Evolutionary conservation across 148 eudicot genomes (phyloP), one percentile per base, ranked within the genome.

Genomic region (Cornus suecica): DNA sequence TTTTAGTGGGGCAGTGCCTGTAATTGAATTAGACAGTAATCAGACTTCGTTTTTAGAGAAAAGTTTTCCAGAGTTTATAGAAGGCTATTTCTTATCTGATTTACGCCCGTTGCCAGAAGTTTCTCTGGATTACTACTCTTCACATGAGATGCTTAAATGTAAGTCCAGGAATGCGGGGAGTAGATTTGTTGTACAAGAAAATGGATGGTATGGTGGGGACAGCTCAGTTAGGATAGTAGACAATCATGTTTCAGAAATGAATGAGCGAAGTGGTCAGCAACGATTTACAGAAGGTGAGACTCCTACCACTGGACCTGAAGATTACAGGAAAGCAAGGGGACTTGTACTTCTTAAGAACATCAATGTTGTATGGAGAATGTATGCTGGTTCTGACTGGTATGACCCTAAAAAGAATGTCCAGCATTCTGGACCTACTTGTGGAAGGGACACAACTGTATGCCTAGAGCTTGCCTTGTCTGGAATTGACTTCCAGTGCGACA

Each of bases 331-430:
- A 71, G 84, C 76, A 68, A 91, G 83, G 87, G 94, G 97, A 23
- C 80, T 88, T 70, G 78, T 92, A 73, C 73, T 77, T 80, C 78
- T 95, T 74, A 86, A 85, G 73, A 89, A 95, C 70, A 81, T 89
- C 32, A 87, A 88, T 71, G 82, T 95, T 24, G 80, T 69, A 41
- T 95, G 99, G 99, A 79, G 82, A 78, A 86, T 95, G 90, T 88
- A 83, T 84, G 89, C 81, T 74, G 99, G 99, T 75, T 90, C 93
- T 76, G 97, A 91, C 81, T 95, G 99, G 99, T 71, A 73, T 66
- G 87, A 85, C 69, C 76, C 77, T 71, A 83, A 80, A 66, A 76
- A 75, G 58, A 52, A 72, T 74, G 77, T 24, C 73, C 78, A 31
- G 63, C 72, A 78, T 74, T 82, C 84, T 82, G 76, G 74, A 61